Evolutionary conservation across 2,329 filamentous ascomycete species (phyloP), one percentile per base, ranked within the genome.

Genomic region (Blastomyces gilchristii): DNA sequence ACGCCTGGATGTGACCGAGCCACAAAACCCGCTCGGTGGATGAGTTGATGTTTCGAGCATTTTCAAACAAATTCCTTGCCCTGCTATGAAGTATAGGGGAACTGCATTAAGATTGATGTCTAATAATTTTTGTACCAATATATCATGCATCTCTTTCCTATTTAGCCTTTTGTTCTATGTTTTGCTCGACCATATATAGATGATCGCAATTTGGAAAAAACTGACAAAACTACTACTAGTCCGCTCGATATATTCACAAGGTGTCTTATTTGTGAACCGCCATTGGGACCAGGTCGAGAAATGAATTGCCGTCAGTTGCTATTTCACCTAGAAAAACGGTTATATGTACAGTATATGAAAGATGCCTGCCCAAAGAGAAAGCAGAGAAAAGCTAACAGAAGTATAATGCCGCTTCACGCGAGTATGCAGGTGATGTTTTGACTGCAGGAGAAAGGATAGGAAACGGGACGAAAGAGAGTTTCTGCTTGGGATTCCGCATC

Each of bases 11-110:
- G 47, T 22, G 47, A 25, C 47, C n/a, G 7, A 22, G n/a, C 47
- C 22, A 49, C 47, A 49, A 25, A 49, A 25, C 5, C 8, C 47
- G n/a, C n/a, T 12, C 5, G n/a, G n/a, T 5, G 18, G 22, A 49
- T 25, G 47, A 49, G 22, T 49, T 11, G 49, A 18, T 22, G 4
- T 31, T 52, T 14, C 49, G 49, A 52, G 28, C 49, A 25, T 52
- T 31, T 31, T 52, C 22, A 18, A 52, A 12, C 37, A 39, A 12
- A 39, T 39, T 39, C 9, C 9, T 9, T 39, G 11, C 37, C 9
- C 9, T 39, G 37, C 37, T 39, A 39, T 39, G 16, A 52, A 62
- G 68, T 66, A n/a, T 28, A 22, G 1, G 57, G 53, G 7, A 39
- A 5, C 18, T n/a, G 53, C 0, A 39, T 56, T 34, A 39, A 7